Evolutionary conservation across 345 rosid species (phyloP).

Genomic region (Eucalyptus marginata): DNA sequence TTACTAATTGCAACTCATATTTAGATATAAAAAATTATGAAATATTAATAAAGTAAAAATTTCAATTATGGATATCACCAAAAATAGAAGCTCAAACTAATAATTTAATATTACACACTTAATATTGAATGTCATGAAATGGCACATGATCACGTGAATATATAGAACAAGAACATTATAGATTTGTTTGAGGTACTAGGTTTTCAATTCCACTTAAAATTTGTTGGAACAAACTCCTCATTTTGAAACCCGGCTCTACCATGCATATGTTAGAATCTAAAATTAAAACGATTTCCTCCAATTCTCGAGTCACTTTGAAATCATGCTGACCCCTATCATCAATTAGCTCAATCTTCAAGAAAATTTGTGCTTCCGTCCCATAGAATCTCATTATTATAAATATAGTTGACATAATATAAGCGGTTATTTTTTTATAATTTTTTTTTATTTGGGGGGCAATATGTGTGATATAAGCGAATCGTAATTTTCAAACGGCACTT

Average conservation of each 20-base stretch:
- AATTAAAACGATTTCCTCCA: fast-evolving
- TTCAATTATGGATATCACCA: fast-evolving
- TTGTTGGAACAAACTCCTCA: fast-evolving
- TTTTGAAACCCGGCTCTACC: fast-evolving
- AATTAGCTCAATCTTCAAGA: neutral
- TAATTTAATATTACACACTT: fast-evolving
- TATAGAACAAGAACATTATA: too few relatives aligned
- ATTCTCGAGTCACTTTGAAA: too few relatives aligned
- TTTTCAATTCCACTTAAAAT: neutral
- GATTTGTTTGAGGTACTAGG: too few relatives aligned
- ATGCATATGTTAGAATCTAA: too few relatives aligned
- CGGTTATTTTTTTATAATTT: neutral
- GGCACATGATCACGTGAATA: too few relatives aligned
- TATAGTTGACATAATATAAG: neutral
- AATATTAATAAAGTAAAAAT: too few relatives aligned
- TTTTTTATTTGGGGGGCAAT: neutral
- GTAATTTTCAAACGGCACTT: neutral
- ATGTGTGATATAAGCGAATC: neutral
- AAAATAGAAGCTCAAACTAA: fast-evolving
- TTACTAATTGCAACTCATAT: too few relatives aligned
- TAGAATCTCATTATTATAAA: neutral
- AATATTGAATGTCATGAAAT: too few relatives aligned
- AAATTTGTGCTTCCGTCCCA: neutral
- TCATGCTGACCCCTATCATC: neutral
- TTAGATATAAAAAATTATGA: neutral